These are phyloP conservation scores for Claviceps cyperi DNA, from an alignment of 2,329 filamentous ascomycete species.

Conservation along the genomic window DNA sequence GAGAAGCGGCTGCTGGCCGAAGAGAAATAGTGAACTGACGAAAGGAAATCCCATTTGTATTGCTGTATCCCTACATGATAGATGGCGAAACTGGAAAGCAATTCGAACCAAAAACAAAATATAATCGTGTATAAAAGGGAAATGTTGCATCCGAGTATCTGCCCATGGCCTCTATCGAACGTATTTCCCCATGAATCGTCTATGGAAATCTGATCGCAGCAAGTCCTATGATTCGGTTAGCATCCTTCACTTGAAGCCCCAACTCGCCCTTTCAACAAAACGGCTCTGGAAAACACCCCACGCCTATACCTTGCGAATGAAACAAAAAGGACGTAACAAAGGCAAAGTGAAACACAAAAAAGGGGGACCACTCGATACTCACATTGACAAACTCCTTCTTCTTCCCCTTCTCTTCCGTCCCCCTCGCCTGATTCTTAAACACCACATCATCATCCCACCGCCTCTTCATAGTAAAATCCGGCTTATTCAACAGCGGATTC, in stretches of 20 bases:
- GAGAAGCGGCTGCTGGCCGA: slow-evolving; percentile 48
- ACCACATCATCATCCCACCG: slow-evolving; percentile 98
- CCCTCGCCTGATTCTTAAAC: slow-evolving; percentile 95
- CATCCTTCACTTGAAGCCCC: background rate
- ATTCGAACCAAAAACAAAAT: background rate
- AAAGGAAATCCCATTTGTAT: too few species aligned
- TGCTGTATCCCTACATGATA: too few species aligned
- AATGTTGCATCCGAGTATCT: slow-evolving; percentile 9
- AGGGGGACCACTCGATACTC: slow-evolving; percentile 16
- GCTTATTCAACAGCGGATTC: slow-evolving; percentile 80
- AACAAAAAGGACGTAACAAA: background rate
- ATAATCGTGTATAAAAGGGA: slow-evolving; percentile 4
- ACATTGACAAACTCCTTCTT: slow-evolving; percentile 98
- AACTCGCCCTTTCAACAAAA: background rate
- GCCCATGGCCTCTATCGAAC: slow-evolving; percentile 28
- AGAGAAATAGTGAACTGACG: slow-evolving; percentile 8
- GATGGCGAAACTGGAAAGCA: background rate
- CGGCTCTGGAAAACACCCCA: background rate
- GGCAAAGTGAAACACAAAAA: slow-evolving; percentile 1
- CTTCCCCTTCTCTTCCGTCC: slow-evolving; percentile 77
- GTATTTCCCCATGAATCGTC: slow-evolving; percentile 77
- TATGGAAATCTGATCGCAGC: slow-evolving; percentile 90
- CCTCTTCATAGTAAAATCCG: slow-evolving; percentile 80
- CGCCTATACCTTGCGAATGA: background rate
- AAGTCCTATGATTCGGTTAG: slow-evolving; percentile 44